phyloP scores from a whole-genome alignment of 2,329 filamentous ascomycete genomes.

The Bipolaris sorokiniana region DNA sequence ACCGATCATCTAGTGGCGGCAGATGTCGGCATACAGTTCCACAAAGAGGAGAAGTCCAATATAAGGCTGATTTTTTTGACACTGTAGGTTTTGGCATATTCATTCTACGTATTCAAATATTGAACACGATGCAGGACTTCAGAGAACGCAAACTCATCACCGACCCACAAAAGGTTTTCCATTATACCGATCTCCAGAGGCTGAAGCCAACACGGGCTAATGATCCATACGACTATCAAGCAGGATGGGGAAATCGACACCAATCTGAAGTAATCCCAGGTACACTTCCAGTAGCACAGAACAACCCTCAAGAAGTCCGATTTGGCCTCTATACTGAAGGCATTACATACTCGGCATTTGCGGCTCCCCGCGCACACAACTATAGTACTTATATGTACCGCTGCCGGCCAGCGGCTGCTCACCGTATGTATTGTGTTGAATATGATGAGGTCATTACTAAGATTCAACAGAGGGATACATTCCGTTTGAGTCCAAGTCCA shows the following conservation, averaged over 20 bases:
- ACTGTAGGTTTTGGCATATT: constrained; percentile 12
- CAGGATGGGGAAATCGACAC: constrained; percentile 50
- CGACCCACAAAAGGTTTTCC: constrained; percentile 48
- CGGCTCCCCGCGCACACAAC: constrained; percentile 51
- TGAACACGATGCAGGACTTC: constrained; percentile 39
- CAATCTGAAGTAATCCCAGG: constrained; percentile 53
- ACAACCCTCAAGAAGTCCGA: constrained; percentile 51
- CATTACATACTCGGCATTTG: constrained; percentile 55
- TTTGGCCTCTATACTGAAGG: constrained; percentile 56
- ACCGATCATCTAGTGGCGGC: constrained; percentile 41
- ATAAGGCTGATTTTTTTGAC: constrained; percentile 31
- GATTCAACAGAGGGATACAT: constrained; percentile 35
- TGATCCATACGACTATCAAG: constrained; percentile 49
- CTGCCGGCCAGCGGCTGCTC: constrained; percentile 52
- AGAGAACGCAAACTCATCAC: constrained; percentile 46
- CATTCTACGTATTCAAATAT: background rate
- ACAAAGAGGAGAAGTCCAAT: constrained; percentile 31
- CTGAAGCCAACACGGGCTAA: constrained; percentile 48
- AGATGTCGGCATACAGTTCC: constrained; percentile 32
- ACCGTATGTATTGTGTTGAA: constrained; percentile 34
- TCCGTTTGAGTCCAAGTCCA: constrained; percentile 37
- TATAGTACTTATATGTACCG: constrained; percentile 56
- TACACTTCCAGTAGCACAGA: constrained; percentile 52
- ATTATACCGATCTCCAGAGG: constrained; percentile 49
- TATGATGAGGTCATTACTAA: constrained; percentile 13